Conservation (phyloP, 139 green algal species). For the Deuterostichococcus epilithicus region DNA sequence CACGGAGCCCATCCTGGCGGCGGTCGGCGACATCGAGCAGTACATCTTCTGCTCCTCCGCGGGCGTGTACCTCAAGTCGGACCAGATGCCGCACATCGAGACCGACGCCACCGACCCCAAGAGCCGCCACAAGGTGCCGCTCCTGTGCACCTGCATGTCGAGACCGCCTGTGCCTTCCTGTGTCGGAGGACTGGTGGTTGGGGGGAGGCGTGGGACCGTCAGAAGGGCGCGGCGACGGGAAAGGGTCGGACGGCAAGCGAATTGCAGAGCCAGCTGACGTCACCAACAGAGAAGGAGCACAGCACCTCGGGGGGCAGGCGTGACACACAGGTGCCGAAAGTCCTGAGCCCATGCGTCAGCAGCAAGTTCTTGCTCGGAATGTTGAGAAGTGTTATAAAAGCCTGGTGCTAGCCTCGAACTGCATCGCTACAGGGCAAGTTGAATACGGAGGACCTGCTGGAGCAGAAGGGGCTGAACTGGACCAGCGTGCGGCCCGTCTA, state of each 20-base stretch:
- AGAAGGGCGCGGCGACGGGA: too few relatives aligned
- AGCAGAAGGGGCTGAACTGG: constrained; percentile 70
- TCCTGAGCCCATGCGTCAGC: not conserved
- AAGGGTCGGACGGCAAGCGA: too few relatives aligned
- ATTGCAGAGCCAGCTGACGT: too few relatives aligned
- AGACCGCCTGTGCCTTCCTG: too few relatives aligned
- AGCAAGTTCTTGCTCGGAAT: too few relatives aligned
- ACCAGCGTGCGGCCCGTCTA: constrained; percentile 92
- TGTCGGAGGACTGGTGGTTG: too few relatives aligned
- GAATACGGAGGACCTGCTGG: constrained; percentile 86
- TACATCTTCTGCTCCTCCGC: constrained; percentile 91
- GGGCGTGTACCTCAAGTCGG: constrained; percentile 94
- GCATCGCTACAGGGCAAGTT: constrained; percentile 86
- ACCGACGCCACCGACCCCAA: constrained; percentile 86
- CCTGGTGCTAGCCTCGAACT: too few relatives aligned
- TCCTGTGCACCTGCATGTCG: too few relatives aligned
- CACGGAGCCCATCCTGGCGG: constrained; percentile 68
- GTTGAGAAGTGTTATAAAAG: too few relatives aligned
- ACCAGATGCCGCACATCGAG: constrained; percentile 91
- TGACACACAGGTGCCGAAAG: not conserved
- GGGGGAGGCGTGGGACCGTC: not conserved
- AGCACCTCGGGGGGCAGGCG: too few relatives aligned
- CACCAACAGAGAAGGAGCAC: too few relatives aligned
- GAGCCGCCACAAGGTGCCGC: constrained; percentile 89
- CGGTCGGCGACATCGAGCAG: constrained; percentile 66